Evolutionary conservation across 1,284 basidiomycete species (phyloP), one percentile per base, ranked within the genome.

Genomic region (Mrakiaceae sp.): DNA sequence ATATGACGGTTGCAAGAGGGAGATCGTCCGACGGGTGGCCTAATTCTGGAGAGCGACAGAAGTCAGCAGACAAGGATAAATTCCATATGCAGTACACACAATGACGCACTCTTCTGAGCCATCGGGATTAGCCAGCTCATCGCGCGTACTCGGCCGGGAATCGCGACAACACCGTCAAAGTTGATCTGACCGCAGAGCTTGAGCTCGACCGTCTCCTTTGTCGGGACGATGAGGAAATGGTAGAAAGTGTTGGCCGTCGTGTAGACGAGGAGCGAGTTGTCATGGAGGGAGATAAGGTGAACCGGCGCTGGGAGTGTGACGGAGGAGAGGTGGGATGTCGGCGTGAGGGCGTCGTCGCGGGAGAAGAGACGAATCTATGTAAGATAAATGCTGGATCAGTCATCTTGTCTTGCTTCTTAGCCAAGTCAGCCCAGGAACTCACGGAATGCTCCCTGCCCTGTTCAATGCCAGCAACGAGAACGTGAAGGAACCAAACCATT

Each of bases 91-190:
- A 16, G 12, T 46, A 11, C 5, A 52, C 10, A 12, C 46, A 43
- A 44, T 10, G 27, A 47, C 48, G 44, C 14, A 92, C 92, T 86
- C 76, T 95, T 97, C 73, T 98, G 94, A 8, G 87, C 85, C 66
- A 82, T 82, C 0, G 96, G 95, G 58, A 98, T 88, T 83, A 98
- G 87, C 96, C 96, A 99, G 74, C 93, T 96, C 72, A 98, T 78
- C 61, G 90, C 90, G 68, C 94, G 79, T 1, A 98, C 95, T 8
- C 90, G 83, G 42, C 81, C 83, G 0, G 96, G 94, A 11, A 86
- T 84, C 27, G 85, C 83, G 56, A 98, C 88, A 57, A 98, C 88
- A 0, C 95, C 96, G 64, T 84, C 84, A 72, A 99, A 98, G 12
- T 87, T 88, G 72, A 98, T 98, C 71, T 88, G 96, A 11, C 95